Percentiles rank a stretch among this genome's conserved stretches.
Conservation (phyloP, 768 basidiomycete genomes). For the Strobilomyces confusus region DNA sequence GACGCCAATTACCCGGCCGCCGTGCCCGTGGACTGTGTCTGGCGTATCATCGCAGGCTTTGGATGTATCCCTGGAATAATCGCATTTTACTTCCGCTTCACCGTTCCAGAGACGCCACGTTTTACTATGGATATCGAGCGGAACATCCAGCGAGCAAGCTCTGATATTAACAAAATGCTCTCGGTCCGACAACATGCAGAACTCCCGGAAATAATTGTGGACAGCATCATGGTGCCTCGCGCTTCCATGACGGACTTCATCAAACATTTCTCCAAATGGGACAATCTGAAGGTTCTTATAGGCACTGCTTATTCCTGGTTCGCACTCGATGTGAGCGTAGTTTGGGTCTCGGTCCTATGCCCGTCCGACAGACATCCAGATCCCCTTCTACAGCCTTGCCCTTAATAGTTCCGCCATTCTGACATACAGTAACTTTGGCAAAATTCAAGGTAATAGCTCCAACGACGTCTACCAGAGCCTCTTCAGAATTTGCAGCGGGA, state of each 20-base stretch:
- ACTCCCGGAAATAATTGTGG: slow-evolving; percentile 28
- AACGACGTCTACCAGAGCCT: slow-evolving; percentile 21
- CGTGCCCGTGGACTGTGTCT: slow-evolving; percentile 65
- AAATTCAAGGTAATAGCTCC: slow-evolving; percentile 26
- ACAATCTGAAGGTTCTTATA: slow-evolving; percentile 74
- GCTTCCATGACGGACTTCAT: slow-evolving; percentile 65
- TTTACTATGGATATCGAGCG: slow-evolving; percentile 86
- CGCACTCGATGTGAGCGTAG: slow-evolving; percentile 64
- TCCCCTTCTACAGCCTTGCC: slow-evolving; percentile 85
- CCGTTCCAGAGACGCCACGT: slow-evolving; percentile 89
- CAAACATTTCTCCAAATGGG: slow-evolving; percentile 63
- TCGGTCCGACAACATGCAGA: slow-evolving; percentile 38
- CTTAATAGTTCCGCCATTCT: slow-evolving; percentile 79
- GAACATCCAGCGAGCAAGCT: slow-evolving; percentile 67
- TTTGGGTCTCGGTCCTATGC: not conserved
- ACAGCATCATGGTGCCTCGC: slow-evolving; percentile 58
- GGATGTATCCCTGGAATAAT: slow-evolving; percentile 76
- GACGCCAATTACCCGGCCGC: slow-evolving; percentile 35
- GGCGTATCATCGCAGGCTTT: slow-evolving; percentile 85
- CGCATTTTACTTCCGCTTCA: slow-evolving; percentile 85
- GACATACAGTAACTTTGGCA: slow-evolving; percentile 62
- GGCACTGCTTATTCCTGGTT: slow-evolving; percentile 85
- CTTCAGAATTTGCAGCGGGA: slow-evolving; percentile 21
- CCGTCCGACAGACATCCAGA: slow-evolving; percentile 35
- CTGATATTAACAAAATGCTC: slow-evolving; percentile 67